These are phyloP conservation scores for Chionographis japonica DNA, from an alignment of 106 monocot genomes.

Conservation along the genomic window DNA sequence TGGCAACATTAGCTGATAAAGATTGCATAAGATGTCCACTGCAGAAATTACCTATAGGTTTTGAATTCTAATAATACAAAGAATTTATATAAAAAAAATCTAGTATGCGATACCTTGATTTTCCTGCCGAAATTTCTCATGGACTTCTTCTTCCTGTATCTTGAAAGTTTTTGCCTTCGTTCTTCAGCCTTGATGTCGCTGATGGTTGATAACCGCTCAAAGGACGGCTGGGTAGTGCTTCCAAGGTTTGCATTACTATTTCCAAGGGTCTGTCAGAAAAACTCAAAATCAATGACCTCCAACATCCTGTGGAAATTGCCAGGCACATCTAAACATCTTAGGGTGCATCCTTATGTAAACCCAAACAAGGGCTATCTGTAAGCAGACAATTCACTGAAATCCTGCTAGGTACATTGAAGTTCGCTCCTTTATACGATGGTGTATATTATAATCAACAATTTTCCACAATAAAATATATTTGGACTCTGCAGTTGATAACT, in stretches of 20 bases:
- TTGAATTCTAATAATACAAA: no score
- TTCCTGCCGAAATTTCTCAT: slow-evolving; percentile 61
- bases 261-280: slow-evolving; percentile 29
- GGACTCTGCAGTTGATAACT: no score
- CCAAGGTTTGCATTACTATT: not conserved
- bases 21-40: no score
- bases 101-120: slow-evolving; percentile 44
- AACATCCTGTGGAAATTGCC: slow-evolving; percentile 5
- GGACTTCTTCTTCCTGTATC: slow-evolving; percentile 59
- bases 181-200: slow-evolving; percentile 27
- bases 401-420: not conserved
- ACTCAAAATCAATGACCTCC: slow-evolving; percentile 16
- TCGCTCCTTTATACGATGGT: no score
- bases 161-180: slow-evolving; percentile 50
- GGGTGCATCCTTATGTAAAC: not conserved
- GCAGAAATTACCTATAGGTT: no score
- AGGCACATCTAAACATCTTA: slow-evolving; percentile 6
- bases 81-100: no score
- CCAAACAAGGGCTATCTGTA: no score
- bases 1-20: no score
- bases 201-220: slow-evolving; percentile 19
- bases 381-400: not conserved
- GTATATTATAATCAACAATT: no score
- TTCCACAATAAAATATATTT: no score
- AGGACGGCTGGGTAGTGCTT: slow-evolving; percentile 1